A percentile compares a stretch with the other conserved stretches of the same genome.
Conservation (phyloP, 164 flowering plant species). For the Macadamia tetraphylla region DNA sequence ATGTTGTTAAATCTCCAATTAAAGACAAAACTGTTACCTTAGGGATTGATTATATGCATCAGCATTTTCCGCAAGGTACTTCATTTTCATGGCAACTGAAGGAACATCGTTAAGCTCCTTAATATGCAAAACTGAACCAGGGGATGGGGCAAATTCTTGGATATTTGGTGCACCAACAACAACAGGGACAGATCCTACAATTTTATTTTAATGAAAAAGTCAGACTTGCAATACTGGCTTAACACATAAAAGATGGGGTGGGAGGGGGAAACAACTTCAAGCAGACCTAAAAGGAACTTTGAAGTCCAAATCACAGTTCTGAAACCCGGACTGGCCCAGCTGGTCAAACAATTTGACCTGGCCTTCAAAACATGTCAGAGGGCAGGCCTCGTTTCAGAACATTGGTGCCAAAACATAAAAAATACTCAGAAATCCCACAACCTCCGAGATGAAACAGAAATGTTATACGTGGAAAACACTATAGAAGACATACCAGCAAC, state of each 20-base stretch:
- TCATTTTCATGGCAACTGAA: slow-evolving; percentile 27
- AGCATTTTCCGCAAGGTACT: slow-evolving; percentile 57
- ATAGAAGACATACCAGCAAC: slow-evolving; percentile 68
- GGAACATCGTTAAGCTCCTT: slow-evolving; percentile 50
- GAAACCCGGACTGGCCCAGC: too few species aligned
- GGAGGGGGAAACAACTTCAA: background rate
- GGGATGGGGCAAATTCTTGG: slow-evolving; percentile 82
- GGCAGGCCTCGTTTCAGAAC: too few species aligned
- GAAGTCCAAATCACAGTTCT: too few species aligned
- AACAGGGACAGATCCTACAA: slow-evolving; percentile 78
- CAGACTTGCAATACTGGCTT: background rate
- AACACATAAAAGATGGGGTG: background rate
- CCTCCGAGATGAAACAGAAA: slow-evolving; percentile 16
- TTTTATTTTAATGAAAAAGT: background rate
- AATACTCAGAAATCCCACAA: slow-evolving; percentile 40
- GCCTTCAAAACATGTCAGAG: too few species aligned
- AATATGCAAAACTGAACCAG: slow-evolving; percentile 66
- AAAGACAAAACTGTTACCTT: slow-evolving; percentile 32
- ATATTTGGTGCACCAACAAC: slow-evolving; percentile 97
- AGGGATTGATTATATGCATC: slow-evolving; percentile 60
- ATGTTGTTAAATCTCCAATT: background rate
- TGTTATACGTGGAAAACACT: background rate
- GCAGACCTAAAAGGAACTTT: background rate
- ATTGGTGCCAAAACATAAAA: background rate
- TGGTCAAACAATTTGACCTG: too few species aligned